Evolutionary conservation across 2,329 filamentous ascomycete species (phyloP).

Genomic region (Thielaviopsis cerberus): DNA sequence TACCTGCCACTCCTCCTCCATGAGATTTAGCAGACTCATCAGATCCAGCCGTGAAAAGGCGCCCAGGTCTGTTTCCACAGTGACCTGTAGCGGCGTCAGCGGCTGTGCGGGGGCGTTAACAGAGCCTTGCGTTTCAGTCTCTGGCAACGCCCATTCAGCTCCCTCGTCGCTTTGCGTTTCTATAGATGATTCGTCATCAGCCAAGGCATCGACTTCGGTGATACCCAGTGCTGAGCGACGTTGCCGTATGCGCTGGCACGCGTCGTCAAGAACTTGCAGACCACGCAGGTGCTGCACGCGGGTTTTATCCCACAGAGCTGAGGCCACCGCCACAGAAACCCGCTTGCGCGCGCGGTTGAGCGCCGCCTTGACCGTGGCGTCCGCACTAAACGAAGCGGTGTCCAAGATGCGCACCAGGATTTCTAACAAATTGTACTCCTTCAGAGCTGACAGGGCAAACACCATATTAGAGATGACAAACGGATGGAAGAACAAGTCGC

Average conservation of each 20-base stretch:
- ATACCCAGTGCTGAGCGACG: neutral
- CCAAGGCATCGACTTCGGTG: neutral
- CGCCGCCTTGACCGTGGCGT: conserved; percentile 1
- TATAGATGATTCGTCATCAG: neutral
- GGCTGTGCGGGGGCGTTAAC: neutral
- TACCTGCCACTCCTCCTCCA: neutral
- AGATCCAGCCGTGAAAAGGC: neutral
- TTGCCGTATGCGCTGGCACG: neutral
- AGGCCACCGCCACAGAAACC: neutral
- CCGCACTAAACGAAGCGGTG: neutral
- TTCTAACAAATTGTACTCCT: conserved; percentile 5
- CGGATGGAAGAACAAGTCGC: conserved; percentile 3
- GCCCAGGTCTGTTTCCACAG: conserved; percentile 3
- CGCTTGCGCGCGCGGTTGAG: conserved; percentile 5
- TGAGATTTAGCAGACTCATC: neutral
- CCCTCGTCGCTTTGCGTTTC: neutral
- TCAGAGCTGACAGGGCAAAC: conserved; percentile 8
- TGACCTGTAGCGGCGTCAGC: neutral
- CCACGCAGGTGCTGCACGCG: conserved; percentile 3
- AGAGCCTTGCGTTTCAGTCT: neutral
- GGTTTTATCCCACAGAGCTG: conserved; percentile 7
- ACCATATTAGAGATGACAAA: conserved; percentile 6
- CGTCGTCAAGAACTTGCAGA: neutral
- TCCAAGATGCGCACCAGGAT: conserved; percentile 3
- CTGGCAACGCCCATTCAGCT: neutral